These are phyloP conservation scores for Gaeumannomyces sp. DNA, from an alignment of 2,329 filamentous ascomycete species.

Conservation along the genomic window DNA sequence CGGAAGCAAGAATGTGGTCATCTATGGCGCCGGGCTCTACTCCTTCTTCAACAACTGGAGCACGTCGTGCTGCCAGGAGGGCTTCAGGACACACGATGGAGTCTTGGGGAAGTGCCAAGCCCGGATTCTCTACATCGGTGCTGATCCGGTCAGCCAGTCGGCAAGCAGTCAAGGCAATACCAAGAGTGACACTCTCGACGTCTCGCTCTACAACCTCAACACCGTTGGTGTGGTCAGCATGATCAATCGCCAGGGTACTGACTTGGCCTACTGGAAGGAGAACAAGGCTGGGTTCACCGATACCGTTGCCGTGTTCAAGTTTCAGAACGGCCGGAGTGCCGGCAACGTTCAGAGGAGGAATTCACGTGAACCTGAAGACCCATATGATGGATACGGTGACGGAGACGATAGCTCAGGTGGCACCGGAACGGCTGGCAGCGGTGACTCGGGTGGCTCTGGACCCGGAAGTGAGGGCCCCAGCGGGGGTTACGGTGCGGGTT, in stretches of 20 bases:
- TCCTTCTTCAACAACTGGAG: conserved; percentile 63
- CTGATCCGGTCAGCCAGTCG: conserved; percentile 16
- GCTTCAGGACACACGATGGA: conserved; percentile 15
- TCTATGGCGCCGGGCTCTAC: conserved; percentile 60
- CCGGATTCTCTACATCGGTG: conserved; percentile 28
- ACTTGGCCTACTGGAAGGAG: conserved; percentile 15
- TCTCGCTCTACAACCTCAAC: conserved; percentile 6
- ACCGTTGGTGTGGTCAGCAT: conserved; percentile 14
- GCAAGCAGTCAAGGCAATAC: conserved; percentile 12
- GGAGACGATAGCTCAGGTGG: neutral
- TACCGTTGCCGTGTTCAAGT: conserved; percentile 19
- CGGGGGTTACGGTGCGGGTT: neutral
- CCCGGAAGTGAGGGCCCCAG: too few relatives aligned
- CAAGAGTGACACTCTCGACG: conserved; percentile 11
- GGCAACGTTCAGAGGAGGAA: neutral
- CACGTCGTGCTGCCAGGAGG: conserved; percentile 35
- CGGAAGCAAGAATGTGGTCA: conserved; percentile 44
- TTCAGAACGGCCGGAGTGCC: neutral
- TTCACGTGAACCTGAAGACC: neutral
- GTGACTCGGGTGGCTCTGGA: neutral
- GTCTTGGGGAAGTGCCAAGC: conserved; percentile 38
- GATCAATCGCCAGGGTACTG: conserved; percentile 14
- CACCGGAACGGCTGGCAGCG: neutral
- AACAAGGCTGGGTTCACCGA: conserved; percentile 19
- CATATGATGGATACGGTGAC: neutral